phyloP scores from a whole-genome alignment of 352 stramenopile genomes.

The Phytophthora litchii region DNA sequence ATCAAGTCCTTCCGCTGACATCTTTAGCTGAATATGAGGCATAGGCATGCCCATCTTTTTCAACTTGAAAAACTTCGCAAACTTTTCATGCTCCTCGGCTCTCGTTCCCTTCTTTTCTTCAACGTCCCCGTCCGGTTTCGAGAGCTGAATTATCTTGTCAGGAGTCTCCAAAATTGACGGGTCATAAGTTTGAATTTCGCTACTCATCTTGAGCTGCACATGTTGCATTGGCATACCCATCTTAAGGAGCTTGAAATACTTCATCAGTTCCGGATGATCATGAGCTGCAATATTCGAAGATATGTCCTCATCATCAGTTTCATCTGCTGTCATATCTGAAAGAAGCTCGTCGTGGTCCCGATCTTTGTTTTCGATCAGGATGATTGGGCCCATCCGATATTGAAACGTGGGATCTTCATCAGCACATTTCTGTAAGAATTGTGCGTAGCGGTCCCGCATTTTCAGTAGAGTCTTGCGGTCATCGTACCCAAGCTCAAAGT shows the following conservation, averaged over 20 bases:
- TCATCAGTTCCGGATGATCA: conserved; percentile 71
- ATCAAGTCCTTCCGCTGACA: conserved; percentile 93
- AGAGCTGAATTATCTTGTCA: conserved; percentile 90
- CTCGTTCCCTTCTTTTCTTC: conserved; percentile 49
- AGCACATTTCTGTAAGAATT: conserved; percentile 71
- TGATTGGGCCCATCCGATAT: conserved; percentile 75
- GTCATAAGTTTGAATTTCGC: conserved; percentile 61
- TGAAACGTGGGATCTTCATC: conserved; percentile 72
- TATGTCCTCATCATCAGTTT: conserved; percentile 68
- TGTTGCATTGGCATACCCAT: conserved; percentile 80
- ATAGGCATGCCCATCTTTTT: conserved; percentile 95
- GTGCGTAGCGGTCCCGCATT: conserved; percentile 77
- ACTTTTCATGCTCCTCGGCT: conserved; percentile 74
- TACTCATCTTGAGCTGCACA: conserved; percentile 73
- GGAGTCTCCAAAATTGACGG: conserved; percentile 68
- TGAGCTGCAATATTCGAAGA: conserved; percentile 43
- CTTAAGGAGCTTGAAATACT: conserved; percentile 85
- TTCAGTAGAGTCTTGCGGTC: conserved; percentile 80
- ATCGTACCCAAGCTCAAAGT: conserved; percentile 81
- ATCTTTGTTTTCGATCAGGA: conserved; percentile 77
- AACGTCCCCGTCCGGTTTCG: conserved; percentile 54
- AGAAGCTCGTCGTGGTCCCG: conserved; percentile 62
- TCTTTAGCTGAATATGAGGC: conserved; percentile 93
- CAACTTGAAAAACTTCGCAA: conserved; percentile 95
- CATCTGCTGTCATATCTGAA: conserved; percentile 63